Evolutionary conservation across 345 rosid species (phyloP).

Genomic region (Leavenworthia alabamica): DNA sequence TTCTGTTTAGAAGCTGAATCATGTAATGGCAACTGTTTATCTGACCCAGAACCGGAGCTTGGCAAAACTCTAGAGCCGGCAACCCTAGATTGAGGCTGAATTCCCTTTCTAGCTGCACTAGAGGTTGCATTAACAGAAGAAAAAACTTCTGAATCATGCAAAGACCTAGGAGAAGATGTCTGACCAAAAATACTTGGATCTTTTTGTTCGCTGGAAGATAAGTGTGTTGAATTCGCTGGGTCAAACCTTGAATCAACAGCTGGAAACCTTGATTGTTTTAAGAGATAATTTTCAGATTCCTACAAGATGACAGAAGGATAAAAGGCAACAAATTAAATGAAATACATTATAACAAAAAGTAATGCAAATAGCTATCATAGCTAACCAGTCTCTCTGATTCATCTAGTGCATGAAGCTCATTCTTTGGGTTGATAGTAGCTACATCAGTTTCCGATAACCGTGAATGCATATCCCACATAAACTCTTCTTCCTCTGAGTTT

Average conservation of each 20-base stretch:
- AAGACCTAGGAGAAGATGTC: constrained; percentile 38
- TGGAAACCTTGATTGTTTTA: constrained; percentile 44
- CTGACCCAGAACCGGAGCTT: constrained; percentile 37
- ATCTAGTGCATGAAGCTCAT: constrained; percentile 48
- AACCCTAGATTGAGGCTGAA: constrained; percentile 39
- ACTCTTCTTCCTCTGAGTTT: constrained; percentile 95
- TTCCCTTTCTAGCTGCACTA: constrained; percentile 40
- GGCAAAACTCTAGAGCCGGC: constrained; percentile 37
- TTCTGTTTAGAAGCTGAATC: constrained; percentile 45
- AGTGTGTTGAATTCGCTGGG: constrained; percentile 37
- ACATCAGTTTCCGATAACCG: constrained; percentile 56
- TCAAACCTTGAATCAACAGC: no score
- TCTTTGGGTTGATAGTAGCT: constrained; percentile 39
- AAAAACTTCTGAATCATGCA: constrained; percentile 42
- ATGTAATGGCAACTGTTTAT: constrained; percentile 43
- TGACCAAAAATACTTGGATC: constrained; percentile 37
- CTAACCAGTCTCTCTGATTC: constrained; percentile 69
- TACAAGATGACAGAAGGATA: constrained; percentile 30
- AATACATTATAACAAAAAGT: background rate
- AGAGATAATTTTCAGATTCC: constrained; percentile 52
- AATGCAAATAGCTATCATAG: background rate
- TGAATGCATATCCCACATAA: constrained; percentile 89
- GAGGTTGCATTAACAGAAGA: constrained; percentile 43
- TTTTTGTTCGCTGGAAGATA: constrained; percentile 49
- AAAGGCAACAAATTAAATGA: background rate